Evolutionary conservation across 345 rosid genomes (phyloP).

Genomic region (Bruguiera parviflora): DNA sequence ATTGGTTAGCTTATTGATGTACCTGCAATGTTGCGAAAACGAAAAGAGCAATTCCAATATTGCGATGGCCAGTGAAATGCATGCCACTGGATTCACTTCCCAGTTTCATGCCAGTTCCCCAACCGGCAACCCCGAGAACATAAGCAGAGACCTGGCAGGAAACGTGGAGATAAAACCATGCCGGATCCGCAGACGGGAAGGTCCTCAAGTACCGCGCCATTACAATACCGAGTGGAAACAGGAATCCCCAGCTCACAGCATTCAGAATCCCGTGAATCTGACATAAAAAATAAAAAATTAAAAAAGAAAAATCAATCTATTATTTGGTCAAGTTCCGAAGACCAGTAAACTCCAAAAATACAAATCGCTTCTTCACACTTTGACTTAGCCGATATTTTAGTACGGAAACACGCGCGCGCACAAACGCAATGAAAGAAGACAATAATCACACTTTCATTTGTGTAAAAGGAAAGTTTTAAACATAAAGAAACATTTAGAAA

Average conservation of each 20-base stretch:
- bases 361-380: background rate
- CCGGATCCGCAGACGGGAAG: conserved; percentile 75
- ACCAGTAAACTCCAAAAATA: background rate
- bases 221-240: conserved; percentile 67
- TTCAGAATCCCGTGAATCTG: conserved; percentile 91
- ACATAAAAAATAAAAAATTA: background rate
- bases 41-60: conserved; percentile 72
- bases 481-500: no score
- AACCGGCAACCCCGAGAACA: conserved; percentile 77
- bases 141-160: conserved; percentile 72
- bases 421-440: no score
- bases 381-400: no score
- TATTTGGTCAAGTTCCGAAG: background rate
- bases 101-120: conserved; percentile 89
- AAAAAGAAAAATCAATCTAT: background rate
- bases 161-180: conserved; percentile 80
- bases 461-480: no score
- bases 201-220: conserved; percentile 68
- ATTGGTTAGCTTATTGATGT: background rate
- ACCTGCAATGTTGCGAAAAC: conserved; percentile 75
- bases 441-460: no score
- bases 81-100: conserved; percentile 60
- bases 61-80: conserved; percentile 40
- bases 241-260: conserved; percentile 80
- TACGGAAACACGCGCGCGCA: no score